Conservation (phyloP, 163 green algal species). For the Scenedesmus sp. region DNA sequence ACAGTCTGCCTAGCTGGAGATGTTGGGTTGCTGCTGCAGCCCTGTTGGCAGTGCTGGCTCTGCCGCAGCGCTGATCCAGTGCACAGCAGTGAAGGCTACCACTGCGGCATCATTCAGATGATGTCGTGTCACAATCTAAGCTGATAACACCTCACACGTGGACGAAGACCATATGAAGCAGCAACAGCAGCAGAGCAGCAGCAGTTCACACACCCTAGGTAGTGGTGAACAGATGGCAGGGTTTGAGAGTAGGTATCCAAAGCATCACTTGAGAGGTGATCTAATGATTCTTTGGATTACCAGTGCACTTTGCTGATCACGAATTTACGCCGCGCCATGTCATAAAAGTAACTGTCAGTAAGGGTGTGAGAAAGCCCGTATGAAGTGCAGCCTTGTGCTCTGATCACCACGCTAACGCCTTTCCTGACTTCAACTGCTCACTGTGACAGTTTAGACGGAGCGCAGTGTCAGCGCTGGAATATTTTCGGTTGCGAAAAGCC, state of each 20-base stretch:
- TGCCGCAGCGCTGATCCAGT: background rate
- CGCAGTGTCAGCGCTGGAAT: background rate
- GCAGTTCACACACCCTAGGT: background rate
- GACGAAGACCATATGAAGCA: background rate
- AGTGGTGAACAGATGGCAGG: background rate
- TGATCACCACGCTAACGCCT: background rate
- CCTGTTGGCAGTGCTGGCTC: background rate
- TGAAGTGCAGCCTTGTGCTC: background rate
- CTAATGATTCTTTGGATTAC: no score
- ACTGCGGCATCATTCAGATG: background rate
- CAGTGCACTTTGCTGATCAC: no score
- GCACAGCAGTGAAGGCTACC: background rate
- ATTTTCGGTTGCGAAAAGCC: background rate
- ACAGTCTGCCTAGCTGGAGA: background rate
- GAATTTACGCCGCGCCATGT: background rate
- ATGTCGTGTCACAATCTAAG: no score
- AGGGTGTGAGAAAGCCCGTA: background rate
- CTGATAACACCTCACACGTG: no score
- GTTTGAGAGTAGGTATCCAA: background rate
- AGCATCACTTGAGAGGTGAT: background rate
- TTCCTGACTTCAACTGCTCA: background rate
- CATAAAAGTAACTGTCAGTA: background rate
- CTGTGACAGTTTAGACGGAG: background rate
- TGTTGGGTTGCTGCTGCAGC: background rate
- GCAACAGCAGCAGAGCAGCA: background rate